Base-by-base conservation (phyloP, 805 yeast species). In the Metschnikowia arizonensis region DNA sequence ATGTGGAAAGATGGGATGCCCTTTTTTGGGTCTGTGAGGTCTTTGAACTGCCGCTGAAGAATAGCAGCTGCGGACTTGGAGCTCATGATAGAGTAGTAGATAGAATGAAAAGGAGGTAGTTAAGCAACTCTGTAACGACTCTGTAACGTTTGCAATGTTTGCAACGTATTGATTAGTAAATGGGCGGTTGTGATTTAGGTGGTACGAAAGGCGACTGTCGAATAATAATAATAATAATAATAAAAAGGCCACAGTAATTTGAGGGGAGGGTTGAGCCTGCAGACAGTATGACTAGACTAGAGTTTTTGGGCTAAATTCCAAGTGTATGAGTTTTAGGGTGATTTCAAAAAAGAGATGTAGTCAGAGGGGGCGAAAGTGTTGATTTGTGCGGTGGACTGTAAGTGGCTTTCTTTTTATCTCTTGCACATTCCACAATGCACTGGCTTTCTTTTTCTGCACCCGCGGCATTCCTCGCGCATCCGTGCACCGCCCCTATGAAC, bases 21-120 rank as follows among this genome's bases (percentile, higher is more conserved):
- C 63, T 85, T 87, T 60, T 83, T 85, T 9, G 97, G 96, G 69
- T 90, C 95, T 18, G 97, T 88, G 48, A 91, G 83, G 63, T 91
- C 97, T 64, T 87, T 82, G 69, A 76, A 90, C 76, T 91, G 97
- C 77, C 93, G 89, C 81, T 88, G 84, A 47, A 91, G 76, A 47
- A 91, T 77, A 50, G 95, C 82, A 14, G 95, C 89, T 24, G 91
- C 89, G 25, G 83, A 76, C 57, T 74, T 77, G 41, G 76, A 69
- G 50, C 70, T 65, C 75, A 71, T 72, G 42, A 25, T 39, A 29
- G 15, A 8, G 12, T n/a, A 9, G 21, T 7, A 33, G 25, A 33
- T 3, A 12, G 12, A 18, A 6, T 18, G 24, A 21, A 21, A 21
- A 5, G 24, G 24, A 21, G 6, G 24, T 4, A 6, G 24, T 5